Percentiles rank a stretch among this genome's conserved stretches.
Conservation (phyloP, 2,329 filamentous ascomycete genomes). For the Alternaria angustiovoidea region DNA sequence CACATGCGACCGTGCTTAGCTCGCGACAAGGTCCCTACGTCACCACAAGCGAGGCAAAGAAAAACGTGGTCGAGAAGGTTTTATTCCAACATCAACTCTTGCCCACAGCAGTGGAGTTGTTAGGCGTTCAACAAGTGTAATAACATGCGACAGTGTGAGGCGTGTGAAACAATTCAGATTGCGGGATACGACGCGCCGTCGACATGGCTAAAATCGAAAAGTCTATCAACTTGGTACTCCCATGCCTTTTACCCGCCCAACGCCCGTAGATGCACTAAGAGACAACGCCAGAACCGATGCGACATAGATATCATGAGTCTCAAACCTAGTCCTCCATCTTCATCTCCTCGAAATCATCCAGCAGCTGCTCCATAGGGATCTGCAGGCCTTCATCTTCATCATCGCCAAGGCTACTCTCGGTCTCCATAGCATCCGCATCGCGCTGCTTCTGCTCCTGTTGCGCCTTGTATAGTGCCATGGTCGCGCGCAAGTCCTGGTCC, state of each 20-base stretch:
- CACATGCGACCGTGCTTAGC: not conserved
- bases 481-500: conserved; percentile 84
- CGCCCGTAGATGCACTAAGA: conserved; percentile 15
- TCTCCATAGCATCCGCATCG: conserved; percentile 71
- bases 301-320: not conserved
- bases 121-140: not conserved
- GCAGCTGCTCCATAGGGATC: conserved; percentile 66
- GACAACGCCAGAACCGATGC: conserved; percentile 8
- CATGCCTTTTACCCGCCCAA: conserved; percentile 4
- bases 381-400: conserved; percentile 63
- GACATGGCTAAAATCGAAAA: not conserved
- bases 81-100: not conserved
- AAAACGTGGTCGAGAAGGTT: not conserved
- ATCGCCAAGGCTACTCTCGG: conserved; percentile 64
- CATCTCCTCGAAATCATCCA: conserved; percentile 94
- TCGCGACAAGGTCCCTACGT: not conserved
- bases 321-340: conserved; percentile 64
- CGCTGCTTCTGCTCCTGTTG: conserved; percentile 64
- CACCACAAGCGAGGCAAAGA: not conserved
- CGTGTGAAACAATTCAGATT: not conserved
- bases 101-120: not conserved
- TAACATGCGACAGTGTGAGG: not conserved
- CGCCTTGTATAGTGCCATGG: conserved; percentile 84
- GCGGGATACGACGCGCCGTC: not conserved
- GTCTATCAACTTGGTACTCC: not conserved